Conservation (phyloP, 148 eudicot genomes). For the Pharnaceum exiguum region DNA sequence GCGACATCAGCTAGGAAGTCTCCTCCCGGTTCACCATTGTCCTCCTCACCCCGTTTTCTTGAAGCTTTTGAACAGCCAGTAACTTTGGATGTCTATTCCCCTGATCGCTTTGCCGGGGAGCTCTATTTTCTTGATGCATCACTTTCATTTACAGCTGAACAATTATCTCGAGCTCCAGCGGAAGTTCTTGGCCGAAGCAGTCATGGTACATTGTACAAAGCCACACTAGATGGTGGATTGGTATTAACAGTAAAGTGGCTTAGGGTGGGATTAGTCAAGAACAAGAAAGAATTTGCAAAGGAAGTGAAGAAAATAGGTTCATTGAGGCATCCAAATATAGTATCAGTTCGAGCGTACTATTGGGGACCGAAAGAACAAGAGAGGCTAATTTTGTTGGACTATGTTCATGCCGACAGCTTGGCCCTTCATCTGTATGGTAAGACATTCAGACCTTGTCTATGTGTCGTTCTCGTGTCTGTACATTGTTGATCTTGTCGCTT, state of each 20-base stretch:
- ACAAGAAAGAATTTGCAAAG: conserved; percentile 86
- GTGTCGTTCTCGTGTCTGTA: background rate
- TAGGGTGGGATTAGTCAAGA: conserved; percentile 82
- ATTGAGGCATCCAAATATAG: conserved; percentile 64
- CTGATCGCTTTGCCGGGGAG: conserved; percentile 93
- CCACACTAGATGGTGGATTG: conserved; percentile 70
- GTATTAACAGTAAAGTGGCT: conserved; percentile 95
- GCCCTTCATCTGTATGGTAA: conserved; percentile 93
- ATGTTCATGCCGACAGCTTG: conserved; percentile 80
- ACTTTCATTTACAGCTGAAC: conserved; percentile 76
- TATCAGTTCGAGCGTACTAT: conserved; percentile 81
- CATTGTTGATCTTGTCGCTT: background rate
- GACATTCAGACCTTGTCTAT: conserved; percentile 10
- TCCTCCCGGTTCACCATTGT: conserved; percentile 67
- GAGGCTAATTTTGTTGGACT: conserved; percentile 86
- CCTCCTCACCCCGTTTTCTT: conserved; percentile 67
- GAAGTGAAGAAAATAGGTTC: conserved; percentile 85
- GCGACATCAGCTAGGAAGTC: conserved; percentile 63
- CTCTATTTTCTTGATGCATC: conserved; percentile 66
- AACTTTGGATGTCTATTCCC: conserved; percentile 80
- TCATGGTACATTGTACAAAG: conserved; percentile 93
- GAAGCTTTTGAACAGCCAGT: conserved; percentile 66
- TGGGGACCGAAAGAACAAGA: conserved; percentile 99
- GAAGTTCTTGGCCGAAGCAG: conserved; percentile 96
- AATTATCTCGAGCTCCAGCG: conserved; percentile 89